Conservation (phyloP, 2,329 filamentous ascomycete genomes). For the Didymella exigua region DNA sequence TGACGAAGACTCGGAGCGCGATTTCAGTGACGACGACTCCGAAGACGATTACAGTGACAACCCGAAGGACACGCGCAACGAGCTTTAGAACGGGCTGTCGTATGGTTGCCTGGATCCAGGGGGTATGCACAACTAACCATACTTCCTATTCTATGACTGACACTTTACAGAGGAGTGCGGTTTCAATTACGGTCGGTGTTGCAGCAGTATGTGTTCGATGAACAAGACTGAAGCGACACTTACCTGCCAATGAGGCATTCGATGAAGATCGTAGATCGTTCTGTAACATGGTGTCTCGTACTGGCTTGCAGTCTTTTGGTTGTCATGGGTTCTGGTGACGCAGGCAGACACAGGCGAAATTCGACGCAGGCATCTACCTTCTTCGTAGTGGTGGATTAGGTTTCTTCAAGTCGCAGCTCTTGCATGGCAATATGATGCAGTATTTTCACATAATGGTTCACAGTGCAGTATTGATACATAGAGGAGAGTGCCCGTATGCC, state of each 20-base stretch:
- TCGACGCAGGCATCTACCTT: background rate
- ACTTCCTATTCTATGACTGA: background rate
- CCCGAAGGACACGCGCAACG: background rate
- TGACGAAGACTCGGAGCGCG: no score
- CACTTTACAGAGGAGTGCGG: background rate
- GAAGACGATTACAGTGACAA: no score
- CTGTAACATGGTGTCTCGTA: background rate
- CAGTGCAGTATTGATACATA: constrained; percentile 21
- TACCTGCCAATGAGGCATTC: background rate
- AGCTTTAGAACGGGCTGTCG: constrained; percentile 1
- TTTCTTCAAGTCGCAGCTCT: background rate
- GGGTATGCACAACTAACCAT: background rate
- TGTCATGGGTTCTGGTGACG: background rate
- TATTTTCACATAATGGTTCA: constrained; percentile 11
- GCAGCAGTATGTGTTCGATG: constrained; percentile 5
- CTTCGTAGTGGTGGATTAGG: background rate
- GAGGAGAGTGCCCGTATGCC: constrained; percentile 7
- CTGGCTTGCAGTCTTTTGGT: no score
- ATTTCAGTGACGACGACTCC: no score
- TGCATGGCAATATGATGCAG: background rate
- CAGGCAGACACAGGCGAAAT: background rate
- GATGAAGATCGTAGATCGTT: background rate
- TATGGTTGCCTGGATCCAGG: background rate
- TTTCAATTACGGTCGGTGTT: background rate
- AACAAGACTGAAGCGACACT: constrained; percentile 5